Base-by-base conservation (phyloP, 2,329 filamentous ascomycete species). In the Microcera coccophila region DNA sequence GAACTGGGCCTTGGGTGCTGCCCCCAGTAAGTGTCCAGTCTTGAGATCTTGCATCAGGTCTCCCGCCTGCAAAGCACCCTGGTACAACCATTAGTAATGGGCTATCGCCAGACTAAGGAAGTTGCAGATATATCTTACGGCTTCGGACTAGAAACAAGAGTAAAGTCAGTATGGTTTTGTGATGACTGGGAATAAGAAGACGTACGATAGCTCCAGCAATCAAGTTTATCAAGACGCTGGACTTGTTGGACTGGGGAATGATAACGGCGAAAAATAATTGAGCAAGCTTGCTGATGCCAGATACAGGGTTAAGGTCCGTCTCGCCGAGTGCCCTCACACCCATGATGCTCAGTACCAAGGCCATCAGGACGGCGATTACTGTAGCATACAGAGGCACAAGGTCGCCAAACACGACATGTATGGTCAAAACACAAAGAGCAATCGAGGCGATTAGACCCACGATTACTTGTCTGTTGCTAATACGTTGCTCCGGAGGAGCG, bases 1-100 rank as follows among this genome's bases (percentile, higher is more conserved):
- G 63, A 98, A 98, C 59, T 98, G 93, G 0, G 93, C 93, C 55
- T 87, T 93, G 0, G 93, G 93, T 3, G 89, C 87, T 1, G 93
- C 93, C 10, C 91, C 90, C 1, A 98, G 77, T 0, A 98, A 71
- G 64, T 98, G 90, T 0, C 93, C 93, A 0, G 93, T 96, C 65
- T 98, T 98, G 21, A 98, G 77, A 62, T 98, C 93, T 63, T 98
- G 93, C 78, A 98, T 87, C 42, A 98, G 80, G 64, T 98, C 93
- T 8, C 93, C 93, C 3, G 93, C 91, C 70, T 98, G 93, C 4
- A 97, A 73, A 3, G 93, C 93, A 4, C 93, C 74, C 67, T 73
- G 29, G 17, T 28, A 35, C 4, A 12, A 11, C n/a, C n/a, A 36
- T 29, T 22, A 50, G 53, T 19, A 42, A 24, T 26, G 35, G 44